Evolutionary conservation across 306 rosid genomes (phyloP), one percentile per base, ranked within the genome.

Genomic region (Trifolium fragiferum): DNA sequence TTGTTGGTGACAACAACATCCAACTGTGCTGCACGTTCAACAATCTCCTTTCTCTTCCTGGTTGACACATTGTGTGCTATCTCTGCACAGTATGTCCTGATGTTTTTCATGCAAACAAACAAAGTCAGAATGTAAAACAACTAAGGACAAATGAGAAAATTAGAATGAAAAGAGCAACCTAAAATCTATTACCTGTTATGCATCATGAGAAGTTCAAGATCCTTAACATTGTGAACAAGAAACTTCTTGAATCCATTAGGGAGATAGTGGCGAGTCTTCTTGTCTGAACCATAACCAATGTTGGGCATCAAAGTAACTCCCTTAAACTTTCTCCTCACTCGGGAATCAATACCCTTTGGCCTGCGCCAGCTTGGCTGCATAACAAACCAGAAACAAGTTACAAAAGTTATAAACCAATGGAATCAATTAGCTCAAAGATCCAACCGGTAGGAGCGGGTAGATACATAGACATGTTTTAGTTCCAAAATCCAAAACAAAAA

Each of bases 331-430:
- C 97, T 87, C 65, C 92, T 76, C 6, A 89, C 97, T 4, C 97
- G 94, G 5, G 92, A 89, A 67, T 91, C 97, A 8, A 87, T 89
- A 87, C 97, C 97, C 94, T 91, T 91, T 14, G 94, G 97, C 43
- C 97, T 83, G 25, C 95, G 89, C 95, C 95, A 91, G 82, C 65
- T 58, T 23, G 7, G 19, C 65, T 58, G 86, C 72, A 65, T 50
- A 13, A 19, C 53, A 68, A 8, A 60, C 40, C 10, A 19, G 30
- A 20, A n/a, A 58, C 14, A 49, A 12, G 25, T 11, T 30, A 12
- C 32, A 72, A 11, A 18, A 63, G 10, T 16, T 8, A 50, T 16
- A n/a, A n/a, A n/a, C 3, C 10, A 4, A 11, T 13, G 18, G n/a
- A 61, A 53, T 1, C 7, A 59, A 50, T 27, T 18, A 25, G 35